Evolutionary conservation across 2,329 filamentous ascomycete genomes (phyloP).

Genomic region (Fusarium sublunatum): DNA sequence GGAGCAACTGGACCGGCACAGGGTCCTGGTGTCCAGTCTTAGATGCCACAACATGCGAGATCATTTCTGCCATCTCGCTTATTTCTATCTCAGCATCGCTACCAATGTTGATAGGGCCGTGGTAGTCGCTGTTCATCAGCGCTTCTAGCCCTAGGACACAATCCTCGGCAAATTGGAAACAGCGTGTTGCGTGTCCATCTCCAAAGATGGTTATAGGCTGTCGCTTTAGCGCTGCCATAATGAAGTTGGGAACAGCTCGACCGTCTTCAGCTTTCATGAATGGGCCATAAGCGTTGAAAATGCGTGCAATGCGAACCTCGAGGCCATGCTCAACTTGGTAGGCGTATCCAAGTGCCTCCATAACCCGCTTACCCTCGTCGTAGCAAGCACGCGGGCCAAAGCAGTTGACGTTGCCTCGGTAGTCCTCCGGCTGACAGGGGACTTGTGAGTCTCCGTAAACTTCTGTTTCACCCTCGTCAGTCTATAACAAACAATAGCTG

Average conservation of each 20-base stretch:
- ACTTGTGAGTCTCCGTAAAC: conserved; percentile 35
- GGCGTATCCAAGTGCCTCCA: conserved; percentile 52
- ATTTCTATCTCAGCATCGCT: conserved; percentile 35
- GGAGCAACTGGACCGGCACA: conserved; percentile 20
- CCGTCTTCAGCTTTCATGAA: conserved; percentile 30
- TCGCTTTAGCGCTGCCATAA: conserved; percentile 29
- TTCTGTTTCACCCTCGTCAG: conserved; percentile 3
- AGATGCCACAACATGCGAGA: conserved; percentile 25
- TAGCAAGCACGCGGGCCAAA: conserved; percentile 56
- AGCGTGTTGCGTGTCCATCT: conserved; percentile 31
- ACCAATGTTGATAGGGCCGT: conserved; percentile 31
- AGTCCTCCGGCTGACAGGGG: conserved; percentile 39
- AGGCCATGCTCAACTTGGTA: conserved; percentile 39
- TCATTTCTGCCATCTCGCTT: conserved; percentile 24
- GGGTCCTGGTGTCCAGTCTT: conserved; percentile 17
- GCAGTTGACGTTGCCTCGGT: conserved; percentile 56
- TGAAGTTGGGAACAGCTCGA: conserved; percentile 36
- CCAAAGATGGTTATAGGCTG: conserved; percentile 34
- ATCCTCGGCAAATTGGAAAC: conserved; percentile 28
- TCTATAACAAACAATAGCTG: accelerated
- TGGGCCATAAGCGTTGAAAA: conserved; percentile 38
- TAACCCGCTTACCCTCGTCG: conserved; percentile 56
- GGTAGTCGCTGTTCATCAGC: conserved; percentile 37
- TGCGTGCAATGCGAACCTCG: conserved; percentile 39
- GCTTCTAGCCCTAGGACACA: conserved; percentile 27